Base-by-base conservation (phyloP, 2,329 filamentous ascomycete species). In the Plectosphaerella cucumerina region DNA sequence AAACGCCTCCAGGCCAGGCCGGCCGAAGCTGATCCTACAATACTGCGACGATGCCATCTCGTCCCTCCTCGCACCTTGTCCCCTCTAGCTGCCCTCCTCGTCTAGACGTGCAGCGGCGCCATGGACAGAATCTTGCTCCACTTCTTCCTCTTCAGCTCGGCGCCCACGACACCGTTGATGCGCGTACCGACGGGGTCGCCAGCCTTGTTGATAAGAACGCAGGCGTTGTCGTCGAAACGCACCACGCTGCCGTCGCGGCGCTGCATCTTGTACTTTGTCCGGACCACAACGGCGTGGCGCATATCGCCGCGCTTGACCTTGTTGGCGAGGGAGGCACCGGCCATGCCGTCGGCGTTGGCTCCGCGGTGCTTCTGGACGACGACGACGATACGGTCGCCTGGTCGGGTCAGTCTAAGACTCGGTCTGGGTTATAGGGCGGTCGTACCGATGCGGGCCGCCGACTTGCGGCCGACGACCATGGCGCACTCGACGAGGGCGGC, bases 91-190 rank as follows among this genome's bases (percentile, higher is more conserved):
- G 14, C 33, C 17, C 35, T 3, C 35, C 35, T 3, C 35, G 26
- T 50, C 60, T 72, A 82, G 35, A 74, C 80, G 61, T 83, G 77
- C 72, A 80, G 78, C 20, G 94, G 93, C 50, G 94, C 94, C 80
- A 99, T 82, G 60, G 90, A 96, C 66, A 99, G 72, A 63, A 99
- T 97, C 82, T 97, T 99, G 63, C 91, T 96, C 94, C 94, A 99
- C 74, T 96, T 87, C 79, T 89, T 94, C 67, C 89, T 84, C 67
- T 89, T 85, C 69, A 99, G 72, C 76, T 99, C 94, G 26, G 85
- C 81, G 53, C 91, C 94, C 43, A 99, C 94, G 43, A 97, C 84
- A 58, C 92, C 90, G 71, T 90, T 96, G 76, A 97, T 82, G 67
- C 94, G 86, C 15, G 89, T 91, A 48, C 94, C 94, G 60, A 99